These are phyloP conservation scores for Skeletonema costatum DNA, from an alignment of 108 stramenopile species.

Conservation along the genomic window DNA sequence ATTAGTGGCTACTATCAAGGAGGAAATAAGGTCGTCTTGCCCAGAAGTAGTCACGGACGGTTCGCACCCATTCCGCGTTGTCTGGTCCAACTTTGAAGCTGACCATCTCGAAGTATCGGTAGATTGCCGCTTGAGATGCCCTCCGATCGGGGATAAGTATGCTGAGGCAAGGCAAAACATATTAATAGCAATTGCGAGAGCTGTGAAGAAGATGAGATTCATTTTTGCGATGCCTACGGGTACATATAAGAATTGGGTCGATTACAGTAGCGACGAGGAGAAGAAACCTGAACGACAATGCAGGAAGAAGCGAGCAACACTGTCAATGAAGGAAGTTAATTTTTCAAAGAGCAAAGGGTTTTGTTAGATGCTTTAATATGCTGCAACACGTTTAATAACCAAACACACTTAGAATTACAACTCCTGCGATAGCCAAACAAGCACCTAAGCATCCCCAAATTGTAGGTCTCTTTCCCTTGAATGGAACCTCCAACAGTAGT, in stretches of 20 bases:
- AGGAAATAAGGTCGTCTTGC: constrained; percentile 62
- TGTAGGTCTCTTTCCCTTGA: constrained; percentile 57
- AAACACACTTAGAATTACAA: constrained; percentile 57
- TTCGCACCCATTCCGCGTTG: constrained; percentile 57
- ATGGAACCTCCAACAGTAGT: constrained; percentile 54
- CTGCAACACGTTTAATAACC: constrained; percentile 21
- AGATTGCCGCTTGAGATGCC: constrained; percentile 50
- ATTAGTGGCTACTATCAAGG: constrained; percentile 53
- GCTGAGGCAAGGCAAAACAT: constrained; percentile 53
- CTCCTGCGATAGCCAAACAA: constrained; percentile 60
- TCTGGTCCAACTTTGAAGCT: constrained; percentile 47
- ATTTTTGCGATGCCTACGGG: constrained; percentile 29
- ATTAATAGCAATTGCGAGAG: constrained; percentile 57
- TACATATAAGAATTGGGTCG: neutral
- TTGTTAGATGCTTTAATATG: neutral
- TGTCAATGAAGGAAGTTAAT: neutral
- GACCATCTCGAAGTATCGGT: constrained; percentile 56
- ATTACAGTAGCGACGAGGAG: neutral
- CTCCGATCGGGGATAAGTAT: constrained; percentile 52
- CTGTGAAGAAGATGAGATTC: constrained; percentile 48
- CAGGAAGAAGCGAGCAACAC: neutral
- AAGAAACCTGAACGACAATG: neutral
- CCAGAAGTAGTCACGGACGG: constrained; percentile 66
- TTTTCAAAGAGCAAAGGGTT: neutral
- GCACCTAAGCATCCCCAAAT: constrained; percentile 49